phyloP scores from a whole-genome alignment of 2,329 filamentous ascomycete genomes.

The Colletotrichum cordylinicola region DNA sequence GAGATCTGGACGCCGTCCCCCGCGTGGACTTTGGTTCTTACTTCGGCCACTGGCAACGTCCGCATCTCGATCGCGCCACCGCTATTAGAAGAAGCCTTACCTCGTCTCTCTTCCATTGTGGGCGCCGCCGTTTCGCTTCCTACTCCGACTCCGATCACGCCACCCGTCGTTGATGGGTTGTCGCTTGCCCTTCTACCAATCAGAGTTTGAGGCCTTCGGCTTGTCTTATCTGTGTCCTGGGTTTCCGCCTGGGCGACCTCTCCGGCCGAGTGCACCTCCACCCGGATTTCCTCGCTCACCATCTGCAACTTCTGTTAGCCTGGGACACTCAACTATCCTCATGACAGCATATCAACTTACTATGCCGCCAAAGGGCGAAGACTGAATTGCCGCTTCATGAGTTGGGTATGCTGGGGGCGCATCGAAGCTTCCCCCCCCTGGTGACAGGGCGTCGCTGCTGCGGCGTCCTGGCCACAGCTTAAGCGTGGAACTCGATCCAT shows the following conservation, averaged over 20 bases:
- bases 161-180: neutral
- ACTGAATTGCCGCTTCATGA: constrained; percentile 20
- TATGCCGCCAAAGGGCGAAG: constrained; percentile 56
- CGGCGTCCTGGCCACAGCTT: constrained; percentile 34
- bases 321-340: neutral
- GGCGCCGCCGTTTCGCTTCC: neutral
- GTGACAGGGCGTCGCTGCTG: constrained; percentile 19
- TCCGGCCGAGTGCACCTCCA: constrained; percentile 46
- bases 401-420: constrained; percentile 17
- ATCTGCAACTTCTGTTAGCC: constrained; percentile 29
- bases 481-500: constrained; percentile 36
- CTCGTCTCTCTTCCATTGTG: neutral
- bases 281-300: constrained; percentile 61
- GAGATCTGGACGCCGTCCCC: constrained; percentile 31
- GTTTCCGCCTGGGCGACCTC: neutral
- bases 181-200: neutral
- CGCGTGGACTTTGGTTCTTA: constrained; percentile 25
- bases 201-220: neutral
- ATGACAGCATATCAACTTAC: constrained; percentile 39
- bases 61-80: constrained; percentile 31
- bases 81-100: neutral
- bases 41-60: constrained; percentile 24
- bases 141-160: constrained; percentile 24
- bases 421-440: constrained; percentile 14
- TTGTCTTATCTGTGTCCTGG: constrained; percentile 28